These are phyloP conservation scores for Dimargaris cristalligena DNA, from an alignment of 192 early-diverging fungal genomes.

Conservation along the genomic window DNA sequence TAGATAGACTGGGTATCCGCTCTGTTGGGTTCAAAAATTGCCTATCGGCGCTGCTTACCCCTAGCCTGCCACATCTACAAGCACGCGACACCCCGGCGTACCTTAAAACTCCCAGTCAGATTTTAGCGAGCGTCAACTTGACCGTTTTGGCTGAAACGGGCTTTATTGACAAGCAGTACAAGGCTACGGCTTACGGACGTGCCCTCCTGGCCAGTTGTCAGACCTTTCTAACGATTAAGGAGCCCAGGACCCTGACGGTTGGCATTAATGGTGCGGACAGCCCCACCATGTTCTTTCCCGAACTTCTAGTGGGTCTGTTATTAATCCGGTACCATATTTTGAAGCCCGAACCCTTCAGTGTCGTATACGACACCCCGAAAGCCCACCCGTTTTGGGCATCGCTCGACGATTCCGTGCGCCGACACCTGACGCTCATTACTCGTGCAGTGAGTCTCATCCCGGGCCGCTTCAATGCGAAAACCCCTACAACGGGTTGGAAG, in stretches of 20 bases:
- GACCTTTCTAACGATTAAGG: neutral
- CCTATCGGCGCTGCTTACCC: constrained; percentile 23
- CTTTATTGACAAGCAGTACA: neutral
- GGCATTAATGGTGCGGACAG: neutral
- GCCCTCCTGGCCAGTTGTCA: neutral
- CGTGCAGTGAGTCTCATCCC: constrained; percentile 33
- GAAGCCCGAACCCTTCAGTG: neutral
- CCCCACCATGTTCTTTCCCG: neutral
- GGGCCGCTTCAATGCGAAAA: constrained; percentile 35
- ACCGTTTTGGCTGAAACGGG: neutral
- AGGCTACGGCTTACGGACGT: neutral
- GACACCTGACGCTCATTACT: constrained; percentile 27
- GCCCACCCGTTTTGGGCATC: constrained; percentile 20
- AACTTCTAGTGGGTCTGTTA: neutral
- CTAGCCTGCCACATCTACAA: constrained; percentile 23
- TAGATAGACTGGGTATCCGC: neutral
- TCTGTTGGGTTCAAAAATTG: neutral
- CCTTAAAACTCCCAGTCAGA: constrained; percentile 5
- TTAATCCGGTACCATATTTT: neutral
- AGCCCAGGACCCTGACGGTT: neutral
- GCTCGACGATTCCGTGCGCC: constrained; percentile 7
- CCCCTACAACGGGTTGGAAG: constrained; percentile 9
- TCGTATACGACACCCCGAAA: constrained; percentile 18
- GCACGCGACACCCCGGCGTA: constrained; percentile 23
- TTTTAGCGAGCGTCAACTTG: constrained; percentile 3